These are phyloP conservation scores for Penicillium hordei DNA, from an alignment of 2,329 filamentous ascomycete genomes.

Conservation along the genomic window DNA sequence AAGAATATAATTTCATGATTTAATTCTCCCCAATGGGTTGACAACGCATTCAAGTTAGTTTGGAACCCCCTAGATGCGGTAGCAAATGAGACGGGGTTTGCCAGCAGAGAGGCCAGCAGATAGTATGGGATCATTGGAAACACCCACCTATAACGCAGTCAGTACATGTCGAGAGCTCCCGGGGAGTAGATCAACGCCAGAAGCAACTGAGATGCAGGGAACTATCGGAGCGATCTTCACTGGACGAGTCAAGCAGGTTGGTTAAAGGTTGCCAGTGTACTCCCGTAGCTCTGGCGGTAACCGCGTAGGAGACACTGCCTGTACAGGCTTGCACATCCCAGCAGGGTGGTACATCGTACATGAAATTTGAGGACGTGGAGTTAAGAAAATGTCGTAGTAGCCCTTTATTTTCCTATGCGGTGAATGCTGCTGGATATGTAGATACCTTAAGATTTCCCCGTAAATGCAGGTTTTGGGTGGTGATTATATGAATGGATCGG, in stretches of 20 bases:
- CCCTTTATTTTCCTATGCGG: background rate
- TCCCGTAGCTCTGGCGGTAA: background rate
- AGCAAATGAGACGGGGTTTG: background rate
- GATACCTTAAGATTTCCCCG: background rate
- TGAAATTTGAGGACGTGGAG: background rate
- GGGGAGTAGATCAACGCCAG: background rate
- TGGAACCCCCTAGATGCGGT: background rate
- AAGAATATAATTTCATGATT: background rate
- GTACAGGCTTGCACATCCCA: background rate
- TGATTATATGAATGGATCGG: background rate
- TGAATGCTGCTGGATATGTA: background rate
- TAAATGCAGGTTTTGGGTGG: background rate
- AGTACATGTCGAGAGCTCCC: background rate
- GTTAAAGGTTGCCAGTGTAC: background rate
- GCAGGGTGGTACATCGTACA: background rate
- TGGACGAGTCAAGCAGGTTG: conserved; percentile 12
- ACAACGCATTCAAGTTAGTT: background rate
- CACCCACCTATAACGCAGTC: background rate
- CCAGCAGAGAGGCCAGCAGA: background rate
- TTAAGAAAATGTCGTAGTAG: background rate
- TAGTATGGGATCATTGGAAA: background rate
- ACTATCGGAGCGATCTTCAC: conserved; percentile 14
- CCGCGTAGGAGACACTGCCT: background rate
- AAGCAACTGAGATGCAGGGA: background rate
- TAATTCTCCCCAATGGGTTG: background rate